These are phyloP conservation scores for Pichia kudriavzevii DNA, from an alignment of 1,139 yeast species.

Conservation along the genomic window DNA sequence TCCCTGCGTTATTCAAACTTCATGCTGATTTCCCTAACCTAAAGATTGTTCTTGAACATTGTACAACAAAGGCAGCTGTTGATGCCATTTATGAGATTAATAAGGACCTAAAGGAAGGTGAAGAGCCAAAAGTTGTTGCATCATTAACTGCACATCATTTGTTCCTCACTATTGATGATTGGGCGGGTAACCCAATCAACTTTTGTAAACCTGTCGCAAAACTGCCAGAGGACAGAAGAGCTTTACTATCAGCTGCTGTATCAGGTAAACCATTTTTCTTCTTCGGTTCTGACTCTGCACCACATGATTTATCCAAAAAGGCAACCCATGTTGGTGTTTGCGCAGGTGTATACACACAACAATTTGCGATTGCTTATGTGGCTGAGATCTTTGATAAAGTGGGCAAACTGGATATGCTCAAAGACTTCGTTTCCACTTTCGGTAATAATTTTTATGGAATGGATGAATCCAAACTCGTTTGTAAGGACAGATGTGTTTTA, in stretches of 20 bases:
- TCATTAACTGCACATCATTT: constrained; percentile 95
- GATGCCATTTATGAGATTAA: constrained; percentile 70
- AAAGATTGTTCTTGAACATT: constrained; percentile 87
- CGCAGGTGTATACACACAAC: constrained; percentile 95
- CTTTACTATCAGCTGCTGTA: constrained; percentile 79
- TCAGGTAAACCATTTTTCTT: constrained; percentile 90
- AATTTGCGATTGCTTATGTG: constrained; percentile 71
- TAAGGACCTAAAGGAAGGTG: constrained; percentile 36
- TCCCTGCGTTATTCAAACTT: constrained; percentile 81
- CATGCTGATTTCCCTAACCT: constrained; percentile 80
- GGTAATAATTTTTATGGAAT: constrained; percentile 68
- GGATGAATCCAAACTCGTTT: constrained; percentile 33
- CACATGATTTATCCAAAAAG: constrained; percentile 79
- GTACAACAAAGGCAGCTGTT: constrained; percentile 86
- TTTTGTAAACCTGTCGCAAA: constrained; percentile 98
- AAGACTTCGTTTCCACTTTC: constrained; percentile 65
- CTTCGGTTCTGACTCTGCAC: constrained; percentile 97
- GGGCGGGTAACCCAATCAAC: constrained; percentile 96
- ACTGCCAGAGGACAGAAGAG: constrained; percentile 73
- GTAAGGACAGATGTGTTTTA: constrained; percentile 43
- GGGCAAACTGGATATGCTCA: constrained; percentile 57
- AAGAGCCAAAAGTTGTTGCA: constrained; percentile 64
- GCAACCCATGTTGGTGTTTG: constrained; percentile 78
- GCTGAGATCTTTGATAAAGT: constrained; percentile 77
- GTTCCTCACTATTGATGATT: constrained; percentile 77